Evolutionary conservation across 2,329 filamentous ascomycete species (phyloP).

Genomic region (Exophiala sp.): DNA sequence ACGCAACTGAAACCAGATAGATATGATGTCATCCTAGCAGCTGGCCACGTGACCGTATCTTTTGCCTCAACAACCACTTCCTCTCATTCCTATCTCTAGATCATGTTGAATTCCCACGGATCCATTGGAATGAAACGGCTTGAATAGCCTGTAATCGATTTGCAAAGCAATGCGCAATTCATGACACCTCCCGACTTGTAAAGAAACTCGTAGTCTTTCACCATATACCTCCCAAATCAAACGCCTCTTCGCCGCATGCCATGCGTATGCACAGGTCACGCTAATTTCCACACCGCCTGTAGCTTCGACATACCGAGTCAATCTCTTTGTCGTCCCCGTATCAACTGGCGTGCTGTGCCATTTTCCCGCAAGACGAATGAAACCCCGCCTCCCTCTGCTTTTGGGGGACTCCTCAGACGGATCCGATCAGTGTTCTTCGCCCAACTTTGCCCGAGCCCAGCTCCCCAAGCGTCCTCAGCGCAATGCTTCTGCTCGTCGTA

Average conservation of each 20-base stretch:
- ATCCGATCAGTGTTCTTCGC: background rate
- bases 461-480: background rate
- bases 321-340: background rate
- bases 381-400: background rate
- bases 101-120: no score
- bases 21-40: no score
- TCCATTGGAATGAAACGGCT: no score
- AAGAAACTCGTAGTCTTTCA: background rate
- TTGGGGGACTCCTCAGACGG: background rate
- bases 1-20: no score
- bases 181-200: no score
- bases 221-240: background rate
- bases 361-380: background rate
- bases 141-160: no score
- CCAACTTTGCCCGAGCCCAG: background rate
- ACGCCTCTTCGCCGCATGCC: background rate
- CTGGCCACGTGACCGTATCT: no score
- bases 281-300: background rate
- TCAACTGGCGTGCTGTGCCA: background rate
- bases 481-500: no score
- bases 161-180: no score
- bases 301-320: background rate
- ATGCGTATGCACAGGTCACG: slow-evolving; percentile 1
- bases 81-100: no score
- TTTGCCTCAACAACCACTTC: no score